Evolutionary conservation across 2,329 filamentous ascomycete species (phyloP).

Genomic region (Phyllosticta citriasiana): DNA sequence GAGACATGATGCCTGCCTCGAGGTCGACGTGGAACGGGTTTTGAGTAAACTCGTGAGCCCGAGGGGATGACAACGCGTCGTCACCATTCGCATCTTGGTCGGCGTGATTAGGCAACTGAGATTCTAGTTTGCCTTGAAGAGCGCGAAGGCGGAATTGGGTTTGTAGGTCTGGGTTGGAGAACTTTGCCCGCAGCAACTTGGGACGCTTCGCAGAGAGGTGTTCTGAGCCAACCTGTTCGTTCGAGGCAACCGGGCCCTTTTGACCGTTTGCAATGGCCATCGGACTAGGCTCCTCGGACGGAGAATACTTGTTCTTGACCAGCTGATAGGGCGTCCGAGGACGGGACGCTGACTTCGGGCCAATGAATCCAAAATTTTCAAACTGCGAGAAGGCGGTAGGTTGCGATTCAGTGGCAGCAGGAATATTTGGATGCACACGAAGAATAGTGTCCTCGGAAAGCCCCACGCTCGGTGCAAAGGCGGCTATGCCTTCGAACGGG

Average conservation of each 20-base stretch:
- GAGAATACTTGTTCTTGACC: not conserved
- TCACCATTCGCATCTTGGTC: slow-evolving; percentile 19
- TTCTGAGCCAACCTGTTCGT: not conserved
- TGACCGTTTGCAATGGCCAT: not conserved
- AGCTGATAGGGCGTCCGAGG: not conserved
- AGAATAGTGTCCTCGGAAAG: not conserved
- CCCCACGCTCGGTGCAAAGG: not conserved
- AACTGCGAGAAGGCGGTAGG: slow-evolving; percentile 6
- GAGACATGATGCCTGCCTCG: slow-evolving; percentile 17
- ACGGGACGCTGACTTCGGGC: not conserved
- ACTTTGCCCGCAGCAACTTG: slow-evolving; percentile 20
- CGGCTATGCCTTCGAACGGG: slow-evolving; percentile 17
- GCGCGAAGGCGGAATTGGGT: slow-evolving; percentile 29
- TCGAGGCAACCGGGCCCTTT: not conserved
- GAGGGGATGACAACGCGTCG: slow-evolving; percentile 58
- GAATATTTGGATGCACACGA: slow-evolving; percentile 9
- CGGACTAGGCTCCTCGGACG: slow-evolving; percentile 8
- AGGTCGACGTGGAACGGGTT: slow-evolving; percentile 30
- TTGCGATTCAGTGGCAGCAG: slow-evolving; percentile 1
- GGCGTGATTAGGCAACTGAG: slow-evolving; percentile 21
- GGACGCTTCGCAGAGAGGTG: slow-evolving; percentile 15
- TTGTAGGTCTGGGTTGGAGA: slow-evolving; percentile 30
- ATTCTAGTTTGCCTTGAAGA: slow-evolving; percentile 30
- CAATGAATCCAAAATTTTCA: slow-evolving; percentile 7
- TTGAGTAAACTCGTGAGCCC: slow-evolving; percentile 61